Evolutionary conservation across 2,329 filamentous ascomycete genomes (phyloP), one percentile per base, ranked within the genome.

Genomic region (Westerdykella aurantiaca): DNA sequence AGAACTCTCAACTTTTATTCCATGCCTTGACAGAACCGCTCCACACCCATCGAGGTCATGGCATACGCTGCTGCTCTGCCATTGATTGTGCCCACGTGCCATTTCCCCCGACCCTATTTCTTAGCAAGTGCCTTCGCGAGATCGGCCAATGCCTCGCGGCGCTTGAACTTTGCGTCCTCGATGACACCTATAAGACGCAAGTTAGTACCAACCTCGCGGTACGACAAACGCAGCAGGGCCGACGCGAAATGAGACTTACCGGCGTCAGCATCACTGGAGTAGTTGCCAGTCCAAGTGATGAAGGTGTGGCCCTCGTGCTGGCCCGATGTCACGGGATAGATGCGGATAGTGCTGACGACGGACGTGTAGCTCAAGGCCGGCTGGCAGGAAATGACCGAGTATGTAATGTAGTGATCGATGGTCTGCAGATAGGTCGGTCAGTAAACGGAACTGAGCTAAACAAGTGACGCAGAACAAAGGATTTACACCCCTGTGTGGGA

Each of bases 131-230:
- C 73, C 56, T 75, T 74, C 45, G 78, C 81, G 33, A 86, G 74
- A 56, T 85, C 83, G 39, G 79, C 78, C 31, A 87, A 73, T 39
- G 82, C 83, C 63, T 86, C 83, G 41, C 80, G 80, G 49, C 83
- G 82, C 77, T 87, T 87, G 76, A 82, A 87, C 72, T 83, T 85
- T 57, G 82, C 83, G 61, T 87, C 83, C 66, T 84, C 79, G 52
- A 87, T 85, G 46, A 86, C 83, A 55, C 77, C 82, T 85, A 46
- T 3, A 34, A 21, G 18, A 22, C 35, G 39, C 7, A 18, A 37
- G 42, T 56, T 34, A 53, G 38, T 25, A 16, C 33, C 18, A 21
- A 21, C 3, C 18, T 21, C 9, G 25, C 12, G 33, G 29, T 12
- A 14, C 21, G 6, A 16, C 13, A n/a, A 38, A 21, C 9, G 5